These are phyloP conservation scores for Graphiopsis chlorocephala DNA, from an alignment of 2,329 filamentous ascomycete species.

Conservation along the genomic window DNA sequence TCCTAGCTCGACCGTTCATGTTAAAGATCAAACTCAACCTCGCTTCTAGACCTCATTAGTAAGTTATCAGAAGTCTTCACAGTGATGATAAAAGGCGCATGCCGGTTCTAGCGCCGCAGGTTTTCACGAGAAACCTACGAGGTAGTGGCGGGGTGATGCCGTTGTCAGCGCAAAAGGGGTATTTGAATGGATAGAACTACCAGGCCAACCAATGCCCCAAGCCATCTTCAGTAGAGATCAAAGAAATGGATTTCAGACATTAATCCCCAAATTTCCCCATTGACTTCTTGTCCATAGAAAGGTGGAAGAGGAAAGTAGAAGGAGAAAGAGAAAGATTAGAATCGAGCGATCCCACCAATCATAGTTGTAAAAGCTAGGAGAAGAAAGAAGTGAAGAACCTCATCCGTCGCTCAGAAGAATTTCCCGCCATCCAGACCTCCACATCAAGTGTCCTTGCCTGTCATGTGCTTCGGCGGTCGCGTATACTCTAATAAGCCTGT, in stretches of 20 bases:
- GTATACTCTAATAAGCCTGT: background rate
- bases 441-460: background rate
- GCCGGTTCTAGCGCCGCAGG: background rate
- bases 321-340: background rate
- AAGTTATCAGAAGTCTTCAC: background rate
- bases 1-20: background rate
- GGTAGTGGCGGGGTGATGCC: background rate
- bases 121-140: background rate
- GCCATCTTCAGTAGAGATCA: background rate
- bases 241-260: background rate
- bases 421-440: background rate
- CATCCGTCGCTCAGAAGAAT: background rate
- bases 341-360: background rate
- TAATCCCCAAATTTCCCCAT: background rate
- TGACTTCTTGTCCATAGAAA: background rate
- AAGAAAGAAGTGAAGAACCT: background rate
- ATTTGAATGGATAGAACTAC: background rate
- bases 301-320: background rate
- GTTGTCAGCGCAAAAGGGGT: background rate
- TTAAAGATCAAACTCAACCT: background rate
- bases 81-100: background rate
- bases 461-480: background rate
- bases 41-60: background rate
- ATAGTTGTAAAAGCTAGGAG: background rate
- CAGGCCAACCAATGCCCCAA: background rate